Base-by-base conservation (phyloP, 225 moss, liverwort and hornwort species). In the Rhytidiadelphus loreus region DNA sequence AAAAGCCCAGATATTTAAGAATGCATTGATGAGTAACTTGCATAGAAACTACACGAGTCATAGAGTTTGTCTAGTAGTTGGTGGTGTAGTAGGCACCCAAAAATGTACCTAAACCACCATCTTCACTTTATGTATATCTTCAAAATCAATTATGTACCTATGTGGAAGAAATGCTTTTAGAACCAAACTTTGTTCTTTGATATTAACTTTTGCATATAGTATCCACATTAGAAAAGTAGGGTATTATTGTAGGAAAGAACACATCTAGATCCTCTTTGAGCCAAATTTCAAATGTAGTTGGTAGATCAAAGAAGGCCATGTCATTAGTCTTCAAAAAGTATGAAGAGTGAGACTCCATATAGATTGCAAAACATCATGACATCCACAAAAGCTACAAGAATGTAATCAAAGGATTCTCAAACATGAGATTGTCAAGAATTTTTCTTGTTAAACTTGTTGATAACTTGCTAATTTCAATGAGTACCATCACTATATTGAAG, bases 381-480 rank as follows among this genome's bases (percentile, higher is more conserved):
- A 0, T 74, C 3, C 1, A 7, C 0, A 32, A 0, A 48, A 32
- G 32, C 7, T 48, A 1, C 1, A 12, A 0, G 19, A 48, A 4
- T 0, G 0, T 6, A 2, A 73, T 44, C 11, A 7, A 44, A 9
- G 11, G 29, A 30, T 48, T 46, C 4, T 30, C 0, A 11, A 0
- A 48, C 4, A 48, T 74, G 30, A 3, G 21, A 50, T 19, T 32
- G 1, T 43, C 3, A 80, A 80, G 19, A 80, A 43, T 43, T 29
- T 5, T 41, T 2, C 43, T 60, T 60, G 3, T 6, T 2, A 0
- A 43, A 59, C 43, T 58, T 80, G 7, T 53, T 58, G 7, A 19
- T 41, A 59, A 37, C 3, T 80, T 60, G 43, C 1, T 3, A 41
- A 30, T 21, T 43, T 60, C 3, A 4, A 0, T 43, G 19, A 60